Base-by-base conservation (phyloP, 306 rosid species). In the Lathyrus aphaca region DNA sequence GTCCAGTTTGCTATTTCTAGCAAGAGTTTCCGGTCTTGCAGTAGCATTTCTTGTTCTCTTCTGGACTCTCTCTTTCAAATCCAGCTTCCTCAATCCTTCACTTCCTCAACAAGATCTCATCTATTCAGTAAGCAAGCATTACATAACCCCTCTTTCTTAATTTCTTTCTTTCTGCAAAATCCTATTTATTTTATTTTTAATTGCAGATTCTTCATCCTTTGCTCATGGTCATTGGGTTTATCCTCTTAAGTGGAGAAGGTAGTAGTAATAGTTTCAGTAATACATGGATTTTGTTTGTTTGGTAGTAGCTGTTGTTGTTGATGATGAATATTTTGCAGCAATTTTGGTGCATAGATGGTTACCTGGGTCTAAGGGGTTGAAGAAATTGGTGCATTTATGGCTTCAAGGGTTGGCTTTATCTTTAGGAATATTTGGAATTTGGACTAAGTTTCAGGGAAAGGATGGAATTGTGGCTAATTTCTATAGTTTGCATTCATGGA, bases 171-270 rank as follows among this genome's bases (percentile, higher is more conserved):
- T 6, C 10, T 48, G 8, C 1, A 17, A 18, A 1, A 9, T 19
- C 8, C 8, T 10, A 25, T 25, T 3, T 5, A 55, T 10, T 53
- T 53, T 16, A 49, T 3, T 21, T 21, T 56, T 60, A 4, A 8
- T 29, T 73, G 27, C 86, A 90, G 98, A 91, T 74, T 80, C 95
- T 94, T 57, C 99, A 94, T 79, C 99, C 99, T 66, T 53, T 94
- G 40, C 63, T 88, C 4, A 94, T 91, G 99, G 96, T 94, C 60
- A 85, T 94, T 75, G 99, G 99, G 15, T 87, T 94, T 69, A 80
- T 90, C 61, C 86, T 90, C 53, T 49, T 91, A 57, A 91, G 89
- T 62, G 99, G 99, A 72, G 96, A 94, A 85, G 99, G 99, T 88
- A 80, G 8, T 40, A 40, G 5, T 32, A 32, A 3, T 7, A 35